Percentiles rank a stretch among this genome's conserved stretches.
Evolutionary conservation across 2,329 filamentous ascomycete genomes (phyloP).

Genomic region (Paraphoma sp.): DNA sequence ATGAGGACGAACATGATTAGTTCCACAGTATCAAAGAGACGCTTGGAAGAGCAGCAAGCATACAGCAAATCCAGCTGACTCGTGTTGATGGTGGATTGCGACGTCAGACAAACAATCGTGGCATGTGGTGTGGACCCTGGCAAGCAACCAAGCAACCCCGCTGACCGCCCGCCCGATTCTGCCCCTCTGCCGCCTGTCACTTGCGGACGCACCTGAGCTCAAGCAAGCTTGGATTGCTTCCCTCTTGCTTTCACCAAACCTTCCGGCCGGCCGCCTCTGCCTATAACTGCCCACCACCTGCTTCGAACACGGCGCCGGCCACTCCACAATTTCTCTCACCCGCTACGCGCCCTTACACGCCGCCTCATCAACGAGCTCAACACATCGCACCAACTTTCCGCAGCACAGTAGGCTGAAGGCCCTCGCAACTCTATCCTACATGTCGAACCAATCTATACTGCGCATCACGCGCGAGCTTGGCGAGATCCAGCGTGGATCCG

Average conservation of each 20-base stretch:
- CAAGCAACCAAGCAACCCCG: no score
- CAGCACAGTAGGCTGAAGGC: conserved; percentile 1
- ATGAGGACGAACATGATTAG: no score
- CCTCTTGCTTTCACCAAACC: conserved; percentile 6
- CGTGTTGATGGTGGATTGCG: background rate
- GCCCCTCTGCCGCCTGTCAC: conserved; percentile 15
- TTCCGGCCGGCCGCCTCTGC: conserved; percentile 9
- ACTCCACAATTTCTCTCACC: background rate
- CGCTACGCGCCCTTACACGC: background rate
- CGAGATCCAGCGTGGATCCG: conserved; percentile 81
- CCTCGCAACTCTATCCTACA: conserved; percentile 39
- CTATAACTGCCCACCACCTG: background rate
- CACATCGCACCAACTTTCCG: background rate
- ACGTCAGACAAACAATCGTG: background rate
- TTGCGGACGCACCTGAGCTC: conserved; percentile 7
- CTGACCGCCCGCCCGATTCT: conserved; percentile 14
- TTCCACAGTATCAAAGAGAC: no score
- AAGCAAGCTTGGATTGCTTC: conserved; percentile 12
- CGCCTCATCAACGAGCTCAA: background rate
- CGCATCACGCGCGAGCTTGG: conserved; percentile 88
- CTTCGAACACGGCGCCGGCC: background rate
- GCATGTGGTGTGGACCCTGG: conserved; percentile 11
- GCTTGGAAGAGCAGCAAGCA: no score
- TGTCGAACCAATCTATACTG: conserved; percentile 87
- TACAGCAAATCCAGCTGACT: no score